A percentile compares a stretch with the other conserved stretches of the same genome.
These are phyloP conservation scores for Scheffersomyces spartinae DNA, from an alignment of 805 yeast species.

Conservation along the genomic window DNA sequence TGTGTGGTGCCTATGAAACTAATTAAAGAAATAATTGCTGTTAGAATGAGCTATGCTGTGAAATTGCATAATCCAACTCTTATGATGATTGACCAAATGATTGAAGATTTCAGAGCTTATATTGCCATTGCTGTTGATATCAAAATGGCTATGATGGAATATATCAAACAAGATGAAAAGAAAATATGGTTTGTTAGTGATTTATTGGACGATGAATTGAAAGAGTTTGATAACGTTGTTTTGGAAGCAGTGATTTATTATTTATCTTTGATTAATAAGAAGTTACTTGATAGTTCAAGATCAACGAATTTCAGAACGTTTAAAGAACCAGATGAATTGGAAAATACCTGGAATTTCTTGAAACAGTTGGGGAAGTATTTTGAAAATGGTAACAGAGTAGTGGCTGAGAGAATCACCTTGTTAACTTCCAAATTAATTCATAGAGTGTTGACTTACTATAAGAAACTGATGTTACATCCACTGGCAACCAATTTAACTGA, in stretches of 20 bases:
- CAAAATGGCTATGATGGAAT: constrained; percentile 53
- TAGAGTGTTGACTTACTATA: constrained; percentile 58
- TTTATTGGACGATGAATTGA: constrained; percentile 42
- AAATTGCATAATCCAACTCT: constrained; percentile 76
- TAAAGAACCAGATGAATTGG: constrained; percentile 85
- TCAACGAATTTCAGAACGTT: constrained; percentile 64
- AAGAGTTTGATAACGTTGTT: constrained; percentile 50
- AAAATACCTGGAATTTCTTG: constrained; percentile 68
- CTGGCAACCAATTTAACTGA: constrained; percentile 21
- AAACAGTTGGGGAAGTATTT: constrained; percentile 67
- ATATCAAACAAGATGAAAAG: constrained; percentile 39
- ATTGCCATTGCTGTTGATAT: constrained; percentile 66
- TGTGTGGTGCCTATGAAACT: constrained; percentile 69
- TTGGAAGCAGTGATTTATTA: constrained; percentile 65
- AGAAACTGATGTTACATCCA: constrained; percentile 61
- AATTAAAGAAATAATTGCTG: constrained; percentile 65
- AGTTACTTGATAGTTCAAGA: constrained; percentile 66
- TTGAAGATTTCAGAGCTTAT: constrained; percentile 39
- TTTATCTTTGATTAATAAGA: constrained; percentile 59
- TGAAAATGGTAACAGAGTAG: constrained; percentile 69
- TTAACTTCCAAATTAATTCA: constrained; percentile 58
- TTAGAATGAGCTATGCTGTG: constrained; percentile 67
- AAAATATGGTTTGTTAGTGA: constrained; percentile 65
- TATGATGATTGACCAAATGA: constrained; percentile 64
- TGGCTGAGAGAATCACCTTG: constrained; percentile 64